These are phyloP conservation scores for Termitomyces sp. DNA, from an alignment of 768 basidiomycete species.

Conservation along the genomic window DNA sequence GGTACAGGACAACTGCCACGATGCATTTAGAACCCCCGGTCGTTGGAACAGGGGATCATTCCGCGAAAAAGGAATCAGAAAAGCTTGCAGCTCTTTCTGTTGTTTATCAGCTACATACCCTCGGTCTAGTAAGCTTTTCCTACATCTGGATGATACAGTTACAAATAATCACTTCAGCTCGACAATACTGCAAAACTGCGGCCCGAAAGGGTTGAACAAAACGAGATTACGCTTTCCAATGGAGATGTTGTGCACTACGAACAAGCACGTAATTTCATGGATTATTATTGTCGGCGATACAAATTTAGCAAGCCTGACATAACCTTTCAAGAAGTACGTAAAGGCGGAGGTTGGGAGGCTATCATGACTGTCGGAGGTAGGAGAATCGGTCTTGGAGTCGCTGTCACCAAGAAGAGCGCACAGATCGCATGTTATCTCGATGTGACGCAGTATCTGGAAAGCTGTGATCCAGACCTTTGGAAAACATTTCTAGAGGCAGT, in stretches of 20 bases:
- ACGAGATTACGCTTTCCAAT: conserved; percentile 45
- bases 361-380: conserved; percentile 71
- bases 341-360: conserved; percentile 55
- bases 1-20: conserved; percentile 33
- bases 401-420: conserved; percentile 64
- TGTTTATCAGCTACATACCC: conserved; percentile 59
- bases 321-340: conserved; percentile 34
- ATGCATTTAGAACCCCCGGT: conserved; percentile 35
- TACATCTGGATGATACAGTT: neutral
- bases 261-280: conserved; percentile 85
- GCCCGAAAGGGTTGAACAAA: conserved; percentile 15
- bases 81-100: conserved; percentile 73
- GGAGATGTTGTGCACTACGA: conserved; percentile 61
- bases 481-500: conserved; percentile 54
- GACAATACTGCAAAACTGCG: conserved; percentile 29
- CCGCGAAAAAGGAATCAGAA: conserved; percentile 58
- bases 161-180: conserved; percentile 22
- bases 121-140: conserved; percentile 52
- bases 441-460: conserved; percentile 80
- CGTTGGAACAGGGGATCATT: conserved; percentile 57
- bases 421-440: conserved; percentile 77
- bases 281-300: conserved; percentile 85
- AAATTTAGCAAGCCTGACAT: conserved; percentile 71
- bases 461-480: conserved; percentile 82
- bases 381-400: conserved; percentile 77